A percentile compares a stretch with the other conserved stretches of the same genome.
phyloP scores from a whole-genome alignment of 2,329 filamentous ascomycete genomes.

The Microdochium nivale region DNA sequence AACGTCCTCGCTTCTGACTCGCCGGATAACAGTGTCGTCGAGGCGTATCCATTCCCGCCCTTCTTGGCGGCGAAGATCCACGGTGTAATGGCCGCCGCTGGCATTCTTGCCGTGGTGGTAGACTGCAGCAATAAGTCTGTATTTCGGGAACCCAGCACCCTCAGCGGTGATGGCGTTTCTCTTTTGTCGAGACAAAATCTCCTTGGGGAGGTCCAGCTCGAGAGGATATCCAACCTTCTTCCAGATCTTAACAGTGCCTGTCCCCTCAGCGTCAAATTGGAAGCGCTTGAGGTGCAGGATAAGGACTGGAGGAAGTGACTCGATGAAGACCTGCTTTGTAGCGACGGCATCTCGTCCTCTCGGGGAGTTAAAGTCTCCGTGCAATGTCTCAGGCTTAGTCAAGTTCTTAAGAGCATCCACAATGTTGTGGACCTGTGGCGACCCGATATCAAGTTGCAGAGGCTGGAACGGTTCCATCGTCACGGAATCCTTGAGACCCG shows the following conservation, averaged over 20 bases:
- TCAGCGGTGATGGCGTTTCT: conserved; percentile 56
- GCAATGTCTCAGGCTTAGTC: conserved; percentile 74
- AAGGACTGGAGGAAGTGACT: conserved; percentile 80
- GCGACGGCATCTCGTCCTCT: conserved; percentile 69
- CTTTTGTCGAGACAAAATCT: conserved; percentile 73
- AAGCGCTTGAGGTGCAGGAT: conserved; percentile 96
- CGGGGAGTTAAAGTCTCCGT: conserved; percentile 74
- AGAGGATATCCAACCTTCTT: conserved; percentile 95
- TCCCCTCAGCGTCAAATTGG: conserved; percentile 78
- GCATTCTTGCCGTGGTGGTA: conserved; percentile 98
- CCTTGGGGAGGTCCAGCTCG: conserved; percentile 86
- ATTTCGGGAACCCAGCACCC: conserved; percentile 65
- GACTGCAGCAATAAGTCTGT: conserved; percentile 80
- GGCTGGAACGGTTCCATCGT: conserved; percentile 92
- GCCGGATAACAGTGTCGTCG: conserved; percentile 84
- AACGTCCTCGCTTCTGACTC: conserved; percentile 80
- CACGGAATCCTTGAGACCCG: conserved; percentile 81
- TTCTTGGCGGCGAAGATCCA: conserved; percentile 92
- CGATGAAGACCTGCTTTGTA: conserved; percentile 92
- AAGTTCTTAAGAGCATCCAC: conserved; percentile 81
- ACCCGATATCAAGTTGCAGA: conserved; percentile 87
- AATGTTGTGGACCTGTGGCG: conserved; percentile 80
- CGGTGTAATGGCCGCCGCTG: conserved; percentile 92
- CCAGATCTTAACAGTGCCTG: conserved; percentile 92
- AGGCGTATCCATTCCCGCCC: conserved; percentile 93